A percentile compares a stretch with the other conserved stretches of the same genome.
Evolutionary conservation across 2,329 filamentous ascomycete species (phyloP).

Genomic region (Microcyclospora tardicrescens): DNA sequence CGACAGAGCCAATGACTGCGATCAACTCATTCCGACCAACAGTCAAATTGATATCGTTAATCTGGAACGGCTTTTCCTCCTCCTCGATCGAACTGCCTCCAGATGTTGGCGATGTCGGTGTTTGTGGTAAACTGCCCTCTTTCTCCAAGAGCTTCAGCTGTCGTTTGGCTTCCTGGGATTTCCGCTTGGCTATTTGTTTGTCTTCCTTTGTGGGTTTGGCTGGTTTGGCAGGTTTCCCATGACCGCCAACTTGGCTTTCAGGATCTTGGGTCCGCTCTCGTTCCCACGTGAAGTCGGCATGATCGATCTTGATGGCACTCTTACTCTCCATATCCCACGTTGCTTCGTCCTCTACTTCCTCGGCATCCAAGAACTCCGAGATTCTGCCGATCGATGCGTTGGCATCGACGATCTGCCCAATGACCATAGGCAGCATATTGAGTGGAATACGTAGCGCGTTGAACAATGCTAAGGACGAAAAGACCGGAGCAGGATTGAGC

Average conservation of each 20-base stretch:
- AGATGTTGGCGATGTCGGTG: not conserved
- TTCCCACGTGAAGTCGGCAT: constrained; percentile 85
- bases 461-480: constrained; percentile 88
- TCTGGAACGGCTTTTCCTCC: constrained; percentile 55
- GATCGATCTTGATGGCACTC: constrained; percentile 51
- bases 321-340: constrained; percentile 40
- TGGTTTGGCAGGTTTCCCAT: constrained; percentile 18
- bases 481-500: constrained; percentile 65
- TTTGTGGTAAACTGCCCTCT: constrained; percentile 9
- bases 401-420: constrained; percentile 82
- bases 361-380: constrained; percentile 73
- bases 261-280: constrained; percentile 40
- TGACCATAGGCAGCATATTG: constrained; percentile 75
- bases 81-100: constrained; percentile 25
- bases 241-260: constrained; percentile 25
- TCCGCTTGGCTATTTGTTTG: constrained; percentile 29
- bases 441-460: constrained; percentile 82
- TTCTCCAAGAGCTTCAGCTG: constrained; percentile 22
- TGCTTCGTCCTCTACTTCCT: constrained; percentile 68
- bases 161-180: constrained; percentile 28
- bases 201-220: constrained; percentile 28
- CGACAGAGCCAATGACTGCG: constrained; percentile 79
- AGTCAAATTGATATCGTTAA: constrained; percentile 53
- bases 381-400: constrained; percentile 75
- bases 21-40: constrained; percentile 64